These are phyloP conservation scores for Hymenoscyphus occultus DNA, from an alignment of 2,329 filamentous ascomycete species.

Conservation along the genomic window DNA sequence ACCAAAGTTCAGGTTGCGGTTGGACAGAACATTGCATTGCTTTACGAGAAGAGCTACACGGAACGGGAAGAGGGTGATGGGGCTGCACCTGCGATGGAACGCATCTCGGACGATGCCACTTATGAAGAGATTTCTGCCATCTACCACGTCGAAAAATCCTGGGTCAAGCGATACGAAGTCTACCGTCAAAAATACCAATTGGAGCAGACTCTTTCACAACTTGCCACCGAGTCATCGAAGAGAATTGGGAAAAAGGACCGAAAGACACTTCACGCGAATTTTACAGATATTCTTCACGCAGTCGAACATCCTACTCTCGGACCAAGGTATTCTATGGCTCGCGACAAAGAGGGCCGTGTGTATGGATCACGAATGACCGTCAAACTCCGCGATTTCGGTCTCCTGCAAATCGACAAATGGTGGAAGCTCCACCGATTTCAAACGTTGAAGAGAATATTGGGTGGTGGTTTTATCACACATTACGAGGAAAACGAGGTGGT, in stretches of 20 bases:
- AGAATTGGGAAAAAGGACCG: constrained; percentile 64
- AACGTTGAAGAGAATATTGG: constrained; percentile 57
- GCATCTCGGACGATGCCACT: constrained; percentile 39
- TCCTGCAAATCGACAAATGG: constrained; percentile 67
- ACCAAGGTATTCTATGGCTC: constrained; percentile 62
- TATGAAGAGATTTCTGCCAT: constrained; percentile 18
- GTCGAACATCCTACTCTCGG: constrained; percentile 65
- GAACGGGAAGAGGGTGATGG: constrained; percentile 46
- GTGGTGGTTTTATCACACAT: constrained; percentile 60
- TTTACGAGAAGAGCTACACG: constrained; percentile 62
- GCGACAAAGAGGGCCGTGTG: constrained; percentile 56
- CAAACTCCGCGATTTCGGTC: constrained; percentile 54
- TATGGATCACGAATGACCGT: constrained; percentile 63
- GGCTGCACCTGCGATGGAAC: constrained; percentile 38
- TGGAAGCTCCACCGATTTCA: constrained; percentile 68
- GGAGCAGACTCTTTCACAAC: constrained; percentile 53
- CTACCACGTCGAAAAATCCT: constrained; percentile 36
- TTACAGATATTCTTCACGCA: constrained; percentile 62
- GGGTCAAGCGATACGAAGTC: constrained; percentile 63
- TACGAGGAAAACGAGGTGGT: constrained; percentile 61
- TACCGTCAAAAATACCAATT: constrained; percentile 63
- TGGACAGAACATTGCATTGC: constrained; percentile 67
- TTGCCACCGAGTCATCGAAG: constrained; percentile 59
- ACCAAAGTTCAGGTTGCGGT: constrained; percentile 64
- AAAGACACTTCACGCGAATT: constrained; percentile 63